Conservation (phyloP, 2,329 filamentous ascomycete species). For the Lecanosticta acicola region DNA sequence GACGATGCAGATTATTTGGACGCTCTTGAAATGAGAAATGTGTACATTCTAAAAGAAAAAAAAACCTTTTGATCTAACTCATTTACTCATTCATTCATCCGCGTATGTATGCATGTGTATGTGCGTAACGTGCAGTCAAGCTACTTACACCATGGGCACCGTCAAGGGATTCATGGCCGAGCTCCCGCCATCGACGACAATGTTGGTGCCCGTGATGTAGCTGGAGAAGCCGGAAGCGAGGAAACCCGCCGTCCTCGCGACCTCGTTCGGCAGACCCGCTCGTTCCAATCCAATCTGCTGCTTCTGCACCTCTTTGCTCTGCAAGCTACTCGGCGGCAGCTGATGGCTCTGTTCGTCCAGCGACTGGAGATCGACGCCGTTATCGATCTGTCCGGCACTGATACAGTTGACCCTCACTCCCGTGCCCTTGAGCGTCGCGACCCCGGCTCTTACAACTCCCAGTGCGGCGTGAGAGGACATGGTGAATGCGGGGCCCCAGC, state of each 20-base stretch:
- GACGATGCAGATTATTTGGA: too few species aligned
- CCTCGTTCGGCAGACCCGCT: slow-evolving; percentile 53
- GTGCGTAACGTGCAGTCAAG: too few species aligned
- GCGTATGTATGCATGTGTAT: too few species aligned
- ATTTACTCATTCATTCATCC: too few species aligned
- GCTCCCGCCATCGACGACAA: slow-evolving; percentile 57
- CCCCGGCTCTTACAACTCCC: slow-evolving; percentile 55
- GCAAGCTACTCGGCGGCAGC: slow-evolving; percentile 51
- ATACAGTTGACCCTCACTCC: slow-evolving; percentile 56
- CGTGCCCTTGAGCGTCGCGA: slow-evolving; percentile 53
- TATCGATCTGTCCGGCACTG: slow-evolving; percentile 43
- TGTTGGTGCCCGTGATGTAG: slow-evolving; percentile 57
- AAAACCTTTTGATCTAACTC: too few species aligned
- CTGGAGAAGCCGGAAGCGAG: slow-evolving; percentile 58
- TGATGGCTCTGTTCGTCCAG: slow-evolving; percentile 50
- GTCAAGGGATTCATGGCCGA: slow-evolving; percentile 38
- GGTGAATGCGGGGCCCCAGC: slow-evolving; percentile 57
- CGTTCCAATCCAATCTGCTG: slow-evolving; percentile 54
- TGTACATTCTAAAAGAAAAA: too few species aligned
- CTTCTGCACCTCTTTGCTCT: slow-evolving; percentile 47
- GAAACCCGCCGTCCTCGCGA: slow-evolving; percentile 57
- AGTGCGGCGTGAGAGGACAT: slow-evolving; percentile 57
- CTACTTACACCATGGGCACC: slow-evolving; percentile 23
- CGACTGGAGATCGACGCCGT: slow-evolving; percentile 44
- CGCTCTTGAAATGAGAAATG: too few species aligned